Evolutionary conservation across 805 yeast genomes (phyloP).

Genomic region (Metschnikowia lachancei): DNA sequence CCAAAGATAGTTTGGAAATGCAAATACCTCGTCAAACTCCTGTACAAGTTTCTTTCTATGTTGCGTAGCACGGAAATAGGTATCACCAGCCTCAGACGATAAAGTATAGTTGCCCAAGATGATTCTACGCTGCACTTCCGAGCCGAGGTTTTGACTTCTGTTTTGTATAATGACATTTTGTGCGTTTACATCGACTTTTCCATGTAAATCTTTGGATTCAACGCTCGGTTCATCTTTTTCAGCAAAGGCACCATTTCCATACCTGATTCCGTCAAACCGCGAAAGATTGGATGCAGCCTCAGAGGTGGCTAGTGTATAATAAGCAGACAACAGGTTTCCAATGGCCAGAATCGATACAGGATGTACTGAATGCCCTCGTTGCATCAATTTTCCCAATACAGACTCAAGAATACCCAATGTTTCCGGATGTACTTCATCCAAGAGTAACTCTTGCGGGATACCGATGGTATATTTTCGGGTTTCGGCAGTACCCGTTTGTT

Average conservation of each 20-base stretch:
- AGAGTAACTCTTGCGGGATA: constrained; percentile 62
- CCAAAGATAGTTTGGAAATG: constrained; percentile 40
- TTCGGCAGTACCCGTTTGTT: constrained; percentile 1
- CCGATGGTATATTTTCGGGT: constrained; percentile 54
- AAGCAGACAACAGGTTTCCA: constrained; percentile 66
- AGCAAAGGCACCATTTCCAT: constrained; percentile 47
- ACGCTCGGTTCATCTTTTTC: background rate
- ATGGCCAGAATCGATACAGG: constrained; percentile 72
- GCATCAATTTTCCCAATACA: constrained; percentile 43
- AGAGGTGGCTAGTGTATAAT: constrained; percentile 85
- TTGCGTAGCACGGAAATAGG: constrained; percentile 71
- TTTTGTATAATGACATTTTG: constrained; percentile 40
- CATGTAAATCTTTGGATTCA: no score
- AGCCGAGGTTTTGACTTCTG: constrained; percentile 67
- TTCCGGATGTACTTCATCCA: constrained; percentile 50
- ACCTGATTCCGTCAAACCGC: constrained; percentile 86
- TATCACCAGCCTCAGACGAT: constrained; percentile 71
- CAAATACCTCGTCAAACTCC: constrained; percentile 68
- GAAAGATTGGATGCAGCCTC: constrained; percentile 93
- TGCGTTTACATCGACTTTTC: constrained; percentile 29
- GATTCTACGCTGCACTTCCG: constrained; percentile 80
- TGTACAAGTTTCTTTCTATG: constrained; percentile 57
- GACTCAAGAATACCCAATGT: constrained; percentile 49
- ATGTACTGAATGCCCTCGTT: constrained; percentile 50
- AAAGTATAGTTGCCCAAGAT: constrained; percentile 83